Evolutionary conservation across 192 early-diverging fungal genomes (phyloP).

Genomic region (Coemansia sp.): DNA sequence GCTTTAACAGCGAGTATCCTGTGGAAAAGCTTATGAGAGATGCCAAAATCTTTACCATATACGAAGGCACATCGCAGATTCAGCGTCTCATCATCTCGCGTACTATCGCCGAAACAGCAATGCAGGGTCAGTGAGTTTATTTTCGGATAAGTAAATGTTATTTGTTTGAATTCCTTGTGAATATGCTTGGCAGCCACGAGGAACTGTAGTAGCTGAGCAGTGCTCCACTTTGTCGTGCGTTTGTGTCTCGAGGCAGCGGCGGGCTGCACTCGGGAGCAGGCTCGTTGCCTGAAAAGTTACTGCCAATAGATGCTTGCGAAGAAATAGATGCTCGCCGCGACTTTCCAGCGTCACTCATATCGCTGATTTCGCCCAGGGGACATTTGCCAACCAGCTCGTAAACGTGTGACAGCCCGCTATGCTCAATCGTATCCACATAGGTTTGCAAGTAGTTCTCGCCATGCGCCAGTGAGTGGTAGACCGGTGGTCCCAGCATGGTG

Average conservation of each 20-base stretch:
- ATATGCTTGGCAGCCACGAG: constrained; percentile 3
- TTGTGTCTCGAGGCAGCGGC: constrained; percentile 11
- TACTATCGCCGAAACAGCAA: constrained; percentile 64
- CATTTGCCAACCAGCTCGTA: constrained; percentile 40
- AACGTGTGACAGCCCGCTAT: constrained; percentile 26
- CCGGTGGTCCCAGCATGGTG: constrained; percentile 25
- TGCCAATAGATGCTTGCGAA: constrained; percentile 1
- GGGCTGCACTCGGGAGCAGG: constrained; percentile 15
- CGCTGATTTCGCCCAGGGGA: constrained; percentile 32
- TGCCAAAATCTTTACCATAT: constrained; percentile 94
- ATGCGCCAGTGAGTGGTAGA: constrained; percentile 22
- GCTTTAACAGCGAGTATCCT: constrained; percentile 83
- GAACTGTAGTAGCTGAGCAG: constrained; percentile 12
- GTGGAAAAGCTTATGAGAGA: constrained; percentile 96
- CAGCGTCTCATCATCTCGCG: constrained; percentile 91
- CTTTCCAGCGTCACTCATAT: constrained; percentile 21
- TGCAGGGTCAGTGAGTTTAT: constrained; percentile 20
- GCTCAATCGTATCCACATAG: constrained; percentile 26
- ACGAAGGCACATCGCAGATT: constrained; percentile 95
- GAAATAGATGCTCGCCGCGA: constrained; percentile 1
- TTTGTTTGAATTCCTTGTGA: not conserved
- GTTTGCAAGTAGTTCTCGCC: constrained; percentile 15
- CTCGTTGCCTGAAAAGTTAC: constrained; percentile 30
- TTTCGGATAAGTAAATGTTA: not conserved
- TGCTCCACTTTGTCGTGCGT: constrained; percentile 17